These are phyloP conservation scores for Cystoisospora suis DNA, from an alignment of 169 alveolate genomes.

Conservation along the genomic window DNA sequence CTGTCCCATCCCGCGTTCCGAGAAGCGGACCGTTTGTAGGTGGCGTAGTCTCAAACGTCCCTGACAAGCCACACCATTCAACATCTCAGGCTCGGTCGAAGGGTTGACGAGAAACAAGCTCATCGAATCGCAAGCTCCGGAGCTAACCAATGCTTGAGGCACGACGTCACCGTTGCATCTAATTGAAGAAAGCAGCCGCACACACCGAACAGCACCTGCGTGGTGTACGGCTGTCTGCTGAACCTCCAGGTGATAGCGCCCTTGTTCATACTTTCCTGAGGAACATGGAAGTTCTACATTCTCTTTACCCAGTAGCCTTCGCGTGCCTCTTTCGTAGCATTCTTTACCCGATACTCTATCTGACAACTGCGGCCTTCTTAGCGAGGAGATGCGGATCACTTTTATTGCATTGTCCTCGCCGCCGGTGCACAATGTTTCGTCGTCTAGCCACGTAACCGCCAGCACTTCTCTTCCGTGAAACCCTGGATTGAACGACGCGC, in stretches of 20 bases:
- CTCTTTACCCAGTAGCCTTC: too few relatives aligned
- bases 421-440: not conserved
- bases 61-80: too few relatives aligned
- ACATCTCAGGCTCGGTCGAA: not conserved
- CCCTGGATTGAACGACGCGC: slow-evolving; percentile 18
- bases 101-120: not conserved
- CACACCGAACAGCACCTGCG: slow-evolving; percentile 9
- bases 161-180: not conserved
- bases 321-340: too few relatives aligned
- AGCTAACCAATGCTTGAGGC: not conserved
- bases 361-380: not conserved
- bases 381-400: not conserved
- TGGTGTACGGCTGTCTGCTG: slow-evolving; percentile 17
- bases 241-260: too few relatives aligned
- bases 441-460: slow-evolving; percentile 8
- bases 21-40: not conserved
- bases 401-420: slow-evolving; percentile 31
- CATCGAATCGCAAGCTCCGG: slow-evolving; percentile 1
- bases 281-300: too few relatives aligned
- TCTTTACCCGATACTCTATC: too few relatives aligned
- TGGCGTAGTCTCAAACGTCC: not conserved
- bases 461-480: slow-evolving; percentile 23
- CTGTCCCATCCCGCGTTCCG: not conserved
- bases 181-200: not conserved
- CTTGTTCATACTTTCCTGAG: too few relatives aligned